These are phyloP conservation scores for Cytospora schulzeri DNA, from an alignment of 2,329 filamentous ascomycete species.

Conservation along the genomic window DNA sequence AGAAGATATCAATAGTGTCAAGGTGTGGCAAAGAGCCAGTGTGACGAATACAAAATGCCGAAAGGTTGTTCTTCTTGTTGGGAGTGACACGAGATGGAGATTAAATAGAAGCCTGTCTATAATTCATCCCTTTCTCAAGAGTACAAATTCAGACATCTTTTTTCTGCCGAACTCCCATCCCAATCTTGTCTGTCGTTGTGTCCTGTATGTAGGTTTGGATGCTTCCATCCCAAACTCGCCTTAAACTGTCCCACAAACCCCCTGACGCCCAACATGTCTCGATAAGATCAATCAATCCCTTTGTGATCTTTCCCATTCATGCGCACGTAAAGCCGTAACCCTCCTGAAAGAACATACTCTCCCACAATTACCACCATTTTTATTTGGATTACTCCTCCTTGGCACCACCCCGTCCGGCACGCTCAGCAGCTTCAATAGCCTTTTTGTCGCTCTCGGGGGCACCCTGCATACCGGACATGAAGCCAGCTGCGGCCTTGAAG, in stretches of 20 bases:
- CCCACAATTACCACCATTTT: not conserved
- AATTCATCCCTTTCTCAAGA: not conserved
- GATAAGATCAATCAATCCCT: not conserved
- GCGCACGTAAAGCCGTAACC: constrained; percentile 5
- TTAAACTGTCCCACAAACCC: not conserved
- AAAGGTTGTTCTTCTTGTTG: not conserved
- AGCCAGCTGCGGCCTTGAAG: constrained; percentile 83
- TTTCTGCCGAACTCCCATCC: not conserved
- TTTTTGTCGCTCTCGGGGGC: constrained; percentile 85
- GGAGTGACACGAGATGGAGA: not conserved
- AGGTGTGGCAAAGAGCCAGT: constrained; percentile 5
- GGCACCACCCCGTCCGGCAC: constrained; percentile 68
- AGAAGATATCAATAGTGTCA: not conserved
- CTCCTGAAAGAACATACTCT: not conserved
- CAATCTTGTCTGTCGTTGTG: not conserved
- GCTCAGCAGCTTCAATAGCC: constrained; percentile 78
- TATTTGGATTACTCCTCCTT: constrained; percentile 69
- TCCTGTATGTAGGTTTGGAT: not conserved
- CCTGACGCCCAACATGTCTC: not conserved
- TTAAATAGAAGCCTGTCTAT: constrained; percentile 7
- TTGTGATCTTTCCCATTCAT: not conserved
- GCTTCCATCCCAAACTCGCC: not conserved
- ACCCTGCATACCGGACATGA: constrained; percentile 78
- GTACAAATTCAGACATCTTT: constrained; percentile 1
- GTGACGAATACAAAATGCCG: not conserved